Conservation (phyloP, 2,329 filamentous ascomycete genomes). For the Tolypocladium pustulatum region DNA sequence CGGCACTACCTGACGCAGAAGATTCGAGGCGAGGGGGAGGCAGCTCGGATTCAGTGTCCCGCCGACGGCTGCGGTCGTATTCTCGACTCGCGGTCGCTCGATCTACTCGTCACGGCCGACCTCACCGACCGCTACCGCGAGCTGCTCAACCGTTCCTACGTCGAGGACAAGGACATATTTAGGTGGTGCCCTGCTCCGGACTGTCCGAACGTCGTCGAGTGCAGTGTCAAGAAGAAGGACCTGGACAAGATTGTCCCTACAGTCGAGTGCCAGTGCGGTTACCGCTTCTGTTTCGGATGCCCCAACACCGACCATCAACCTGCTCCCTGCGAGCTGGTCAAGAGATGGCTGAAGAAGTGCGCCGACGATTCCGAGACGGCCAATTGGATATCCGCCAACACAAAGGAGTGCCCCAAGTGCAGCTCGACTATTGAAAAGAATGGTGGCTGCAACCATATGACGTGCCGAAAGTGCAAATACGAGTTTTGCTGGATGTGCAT, state of each 20-base stretch:
- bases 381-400: conserved; percentile 99
- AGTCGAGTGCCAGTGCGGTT: conserved; percentile 73
- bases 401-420: conserved; percentile 94
- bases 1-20: conserved; percentile 85
- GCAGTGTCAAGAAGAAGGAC: conserved; percentile 77
- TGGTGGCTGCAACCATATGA: conserved; percentile 96
- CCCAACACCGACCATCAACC: conserved; percentile 84
- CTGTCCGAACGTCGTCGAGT: conserved; percentile 87
- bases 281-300: conserved; percentile 93
- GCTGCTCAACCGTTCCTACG: conserved; percentile 85
- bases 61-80: conserved; percentile 79
- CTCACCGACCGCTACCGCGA: conserved; percentile 61
- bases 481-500: conserved; percentile 99
- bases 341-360: conserved; percentile 95
- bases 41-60: conserved; percentile 88
- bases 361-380: conserved; percentile 97
- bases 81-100: conserved; percentile 80
- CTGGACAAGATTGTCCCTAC: conserved; percentile 79
- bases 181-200: conserved; percentile 99
- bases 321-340: conserved; percentile 81
- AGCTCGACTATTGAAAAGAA: conserved; percentile 99
- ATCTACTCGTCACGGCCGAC: conserved; percentile 56
- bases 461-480: conserved; percentile 87
- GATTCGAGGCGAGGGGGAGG: conserved; percentile 91
- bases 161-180: conserved; percentile 89